A percentile compares a stretch with the other conserved stretches of the same genome.
phyloP scores from a whole-genome alignment of 768 basidiomycete species.

The Leccinum uliginosum region DNA sequence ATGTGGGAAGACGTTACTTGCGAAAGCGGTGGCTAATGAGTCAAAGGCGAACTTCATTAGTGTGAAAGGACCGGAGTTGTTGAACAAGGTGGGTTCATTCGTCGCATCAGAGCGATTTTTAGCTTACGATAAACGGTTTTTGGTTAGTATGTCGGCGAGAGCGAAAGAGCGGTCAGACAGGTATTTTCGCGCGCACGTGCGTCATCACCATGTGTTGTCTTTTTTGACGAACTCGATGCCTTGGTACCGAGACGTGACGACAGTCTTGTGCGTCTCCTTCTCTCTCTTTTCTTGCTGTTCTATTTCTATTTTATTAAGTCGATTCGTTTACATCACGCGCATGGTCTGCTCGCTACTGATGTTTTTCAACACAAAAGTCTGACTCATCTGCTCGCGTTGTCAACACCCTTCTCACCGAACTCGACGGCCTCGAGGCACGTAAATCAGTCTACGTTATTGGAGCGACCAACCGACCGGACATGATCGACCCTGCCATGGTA shows the following conservation, averaged over 20 bases:
- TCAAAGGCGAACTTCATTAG: conserved; percentile 95
- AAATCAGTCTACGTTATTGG: conserved; percentile 91
- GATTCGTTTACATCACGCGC: not conserved
- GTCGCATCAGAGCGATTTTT: not conserved
- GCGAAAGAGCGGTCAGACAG: conserved; percentile 90
- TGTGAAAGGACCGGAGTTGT: conserved; percentile 92
- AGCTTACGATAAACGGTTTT: not conserved
- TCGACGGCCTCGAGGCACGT: conserved; percentile 85
- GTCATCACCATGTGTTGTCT: conserved; percentile 91
- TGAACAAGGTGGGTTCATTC: conserved; percentile 76
- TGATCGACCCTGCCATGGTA: conserved; percentile 97
- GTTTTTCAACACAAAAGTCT: conserved; percentile 39
- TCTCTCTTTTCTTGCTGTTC: not conserved
- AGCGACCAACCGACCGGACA: conserved; percentile 93
- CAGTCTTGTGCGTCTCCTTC: conserved; percentile 55
- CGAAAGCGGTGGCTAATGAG: conserved; percentile 97
- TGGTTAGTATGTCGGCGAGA: conserved; percentile 90
- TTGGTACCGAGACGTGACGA: conserved; percentile 90
- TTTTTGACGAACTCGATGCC: conserved; percentile 93
- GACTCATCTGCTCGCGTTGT: conserved; percentile 92
- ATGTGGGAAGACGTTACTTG: conserved; percentile 96
- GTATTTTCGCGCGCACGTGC: conserved; percentile 93
- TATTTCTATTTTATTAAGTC: not conserved
- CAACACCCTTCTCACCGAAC: conserved; percentile 86
- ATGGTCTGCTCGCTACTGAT: not conserved